These are phyloP conservation scores for Clohesyomyces aquaticus DNA, from an alignment of 495 filamentous ascomycete species.

Conservation along the genomic window DNA sequence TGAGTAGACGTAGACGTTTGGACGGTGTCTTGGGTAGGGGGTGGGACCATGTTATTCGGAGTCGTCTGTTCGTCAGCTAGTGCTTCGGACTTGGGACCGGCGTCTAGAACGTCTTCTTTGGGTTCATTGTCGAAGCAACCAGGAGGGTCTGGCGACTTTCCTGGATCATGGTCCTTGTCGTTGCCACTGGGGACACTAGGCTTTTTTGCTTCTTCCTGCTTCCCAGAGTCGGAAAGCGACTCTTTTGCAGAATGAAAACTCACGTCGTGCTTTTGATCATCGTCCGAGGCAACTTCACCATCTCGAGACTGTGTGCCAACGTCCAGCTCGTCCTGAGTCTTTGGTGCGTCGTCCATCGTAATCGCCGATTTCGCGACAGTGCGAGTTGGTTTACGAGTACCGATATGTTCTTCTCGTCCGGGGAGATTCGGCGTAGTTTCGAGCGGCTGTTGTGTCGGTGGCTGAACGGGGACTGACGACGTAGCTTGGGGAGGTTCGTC, in stretches of 20 bases:
- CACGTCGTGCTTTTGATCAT: slow-evolving; percentile 31
- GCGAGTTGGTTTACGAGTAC: too few species aligned
- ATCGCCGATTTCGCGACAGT: too few species aligned
- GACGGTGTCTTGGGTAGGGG: not conserved
- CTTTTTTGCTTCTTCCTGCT: not conserved
- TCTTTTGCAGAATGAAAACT: slow-evolving; percentile 35
- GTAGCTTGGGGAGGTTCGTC: too few species aligned
- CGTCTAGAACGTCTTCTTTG: not conserved
- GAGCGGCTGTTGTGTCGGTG: too few species aligned
- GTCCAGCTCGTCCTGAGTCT: not conserved
- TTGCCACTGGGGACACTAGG: not conserved
- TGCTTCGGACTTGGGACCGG: not conserved
- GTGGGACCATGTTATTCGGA: not conserved
- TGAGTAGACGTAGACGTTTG: not conserved
- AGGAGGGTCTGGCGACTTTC: not conserved
- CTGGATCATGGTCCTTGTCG: not conserved
- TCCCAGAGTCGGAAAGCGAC: slow-evolving; percentile 21
- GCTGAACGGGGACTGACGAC: too few species aligned
- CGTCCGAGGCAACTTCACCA: slow-evolving; percentile 20
- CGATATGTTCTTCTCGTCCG: too few species aligned
- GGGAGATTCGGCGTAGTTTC: too few species aligned
- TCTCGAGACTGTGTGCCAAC: not conserved
- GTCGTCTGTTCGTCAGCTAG: not conserved
- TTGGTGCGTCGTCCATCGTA: too few species aligned
- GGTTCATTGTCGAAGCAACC: not conserved